Evolutionary conservation across 345 rosid species (phyloP).

Genomic region (Mangifera indica): DNA sequence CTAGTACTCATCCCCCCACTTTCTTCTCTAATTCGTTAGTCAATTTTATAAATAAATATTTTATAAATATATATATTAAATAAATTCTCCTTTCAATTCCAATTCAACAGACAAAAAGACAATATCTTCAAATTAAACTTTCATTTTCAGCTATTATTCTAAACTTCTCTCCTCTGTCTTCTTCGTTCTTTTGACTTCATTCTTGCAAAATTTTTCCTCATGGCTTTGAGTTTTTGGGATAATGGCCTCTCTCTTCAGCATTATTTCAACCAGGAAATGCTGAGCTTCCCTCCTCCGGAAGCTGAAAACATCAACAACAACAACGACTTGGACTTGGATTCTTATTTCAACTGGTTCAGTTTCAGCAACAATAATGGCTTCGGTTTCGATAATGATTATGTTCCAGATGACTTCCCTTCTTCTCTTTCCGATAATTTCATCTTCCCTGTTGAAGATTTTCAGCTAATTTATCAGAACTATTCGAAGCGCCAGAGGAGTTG

Average conservation of each 20-base stretch:
- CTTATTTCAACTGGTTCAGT: neutral
- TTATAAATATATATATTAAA: too few species aligned
- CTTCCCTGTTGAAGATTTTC: slow-evolving; percentile 25
- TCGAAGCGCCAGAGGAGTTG: slow-evolving; percentile 32
- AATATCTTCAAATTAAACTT: slow-evolving; percentile 13
- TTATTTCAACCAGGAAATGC: slow-evolving; percentile 9
- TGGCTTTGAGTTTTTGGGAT: slow-evolving; percentile 37
- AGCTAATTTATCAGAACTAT: slow-evolving; percentile 21
- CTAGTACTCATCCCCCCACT: neutral
- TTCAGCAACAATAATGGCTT: slow-evolving; percentile 11
- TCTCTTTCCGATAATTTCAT: slow-evolving; percentile 18
- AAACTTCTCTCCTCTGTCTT: neutral
- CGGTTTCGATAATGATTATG: neutral
- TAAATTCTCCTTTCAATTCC: too few species aligned
- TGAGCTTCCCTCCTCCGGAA: neutral
- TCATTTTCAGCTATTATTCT: slow-evolving; percentile 6
- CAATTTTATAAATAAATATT: too few species aligned
- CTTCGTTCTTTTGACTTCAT: slow-evolving; percentile 4
- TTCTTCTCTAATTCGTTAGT: neutral
- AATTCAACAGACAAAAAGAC: slow-evolving; percentile 4
- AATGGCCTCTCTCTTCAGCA: slow-evolving; percentile 13
- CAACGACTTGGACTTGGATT: neutral
- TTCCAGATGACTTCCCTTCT: slow-evolving; percentile 8
- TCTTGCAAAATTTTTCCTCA: neutral
- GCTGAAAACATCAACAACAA: too few species aligned